These are phyloP conservation scores for Tuber calosporum DNA, from an alignment of 495 filamentous ascomycete genomes.

Conservation along the genomic window DNA sequence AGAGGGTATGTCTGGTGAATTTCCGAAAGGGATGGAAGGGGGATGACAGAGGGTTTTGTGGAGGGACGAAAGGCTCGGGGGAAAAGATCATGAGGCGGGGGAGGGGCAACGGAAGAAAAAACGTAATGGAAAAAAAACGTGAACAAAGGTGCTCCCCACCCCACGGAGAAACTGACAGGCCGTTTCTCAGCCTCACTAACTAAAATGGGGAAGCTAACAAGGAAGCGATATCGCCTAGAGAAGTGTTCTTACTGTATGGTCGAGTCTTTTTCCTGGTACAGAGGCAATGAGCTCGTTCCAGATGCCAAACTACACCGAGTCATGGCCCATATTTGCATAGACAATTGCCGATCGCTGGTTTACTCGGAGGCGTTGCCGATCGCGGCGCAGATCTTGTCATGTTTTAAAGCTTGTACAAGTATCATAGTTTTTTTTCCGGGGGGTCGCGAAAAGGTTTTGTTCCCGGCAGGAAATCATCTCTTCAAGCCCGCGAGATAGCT, in stretches of 20 bases:
- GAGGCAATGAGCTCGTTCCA: constrained; percentile 1
- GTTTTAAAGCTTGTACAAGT: not conserved
- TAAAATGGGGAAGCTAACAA: not conserved
- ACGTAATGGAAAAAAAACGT: not conserved
- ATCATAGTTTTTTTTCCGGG: not conserved
- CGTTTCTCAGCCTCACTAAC: not conserved
- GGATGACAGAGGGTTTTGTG: not conserved
- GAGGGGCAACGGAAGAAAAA: not conserved
- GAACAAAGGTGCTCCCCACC: not conserved
- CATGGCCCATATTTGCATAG: not conserved
- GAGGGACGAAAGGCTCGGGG: not conserved
- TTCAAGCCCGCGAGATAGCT: not conserved
- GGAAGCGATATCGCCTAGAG: not conserved
- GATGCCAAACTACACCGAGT: constrained; percentile 3
- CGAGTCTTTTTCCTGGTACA: not conserved
- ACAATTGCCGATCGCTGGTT: not conserved
- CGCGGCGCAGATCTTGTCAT: not conserved
- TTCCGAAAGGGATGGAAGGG: not conserved
- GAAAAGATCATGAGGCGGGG: not conserved
- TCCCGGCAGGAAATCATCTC: not conserved
- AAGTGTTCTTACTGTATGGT: not conserved
- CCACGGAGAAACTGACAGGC: not conserved
- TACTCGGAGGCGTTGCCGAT: not conserved
- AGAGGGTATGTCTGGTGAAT: not conserved
- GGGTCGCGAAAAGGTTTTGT: not conserved